Evolutionary conservation across 2,329 filamentous ascomycete genomes (phyloP).

Genomic region (Chrysoporthe deuterocubensis): DNA sequence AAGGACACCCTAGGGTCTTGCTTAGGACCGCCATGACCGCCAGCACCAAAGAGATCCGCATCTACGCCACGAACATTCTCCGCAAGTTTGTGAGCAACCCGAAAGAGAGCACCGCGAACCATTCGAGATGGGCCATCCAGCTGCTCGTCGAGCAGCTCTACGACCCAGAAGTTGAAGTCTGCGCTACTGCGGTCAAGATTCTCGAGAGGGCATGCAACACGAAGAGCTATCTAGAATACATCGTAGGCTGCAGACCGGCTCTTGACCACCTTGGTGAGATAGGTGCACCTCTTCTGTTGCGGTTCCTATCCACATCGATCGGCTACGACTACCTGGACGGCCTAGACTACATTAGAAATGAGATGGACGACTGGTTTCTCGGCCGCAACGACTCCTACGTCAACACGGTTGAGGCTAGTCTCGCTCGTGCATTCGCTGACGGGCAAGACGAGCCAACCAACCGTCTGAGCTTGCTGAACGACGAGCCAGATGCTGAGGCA

Average conservation of each 20-base stretch:
- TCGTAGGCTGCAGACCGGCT: constrained; percentile 93
- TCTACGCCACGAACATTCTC: constrained; percentile 84
- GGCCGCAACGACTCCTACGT: constrained; percentile 98
- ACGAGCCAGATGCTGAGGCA: constrained; percentile 56
- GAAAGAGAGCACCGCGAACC: constrained; percentile 47
- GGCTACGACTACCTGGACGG: constrained; percentile 98
- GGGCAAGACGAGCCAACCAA: constrained; percentile 62
- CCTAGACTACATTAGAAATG: constrained; percentile 96
- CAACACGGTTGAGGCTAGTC: constrained; percentile 88
- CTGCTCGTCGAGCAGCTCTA: constrained; percentile 98
- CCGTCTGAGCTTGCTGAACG: constrained; percentile 63
- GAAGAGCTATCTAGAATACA: constrained; percentile 88
- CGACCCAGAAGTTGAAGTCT: constrained; percentile 95
- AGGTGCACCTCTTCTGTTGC: constrained; percentile 85
- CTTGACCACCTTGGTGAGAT: constrained; percentile 97
- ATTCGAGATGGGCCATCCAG: constrained; percentile 95
- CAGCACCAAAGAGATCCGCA: constrained; percentile 88
- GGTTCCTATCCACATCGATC: constrained; percentile 93
- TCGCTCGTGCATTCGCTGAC: constrained; percentile 82
- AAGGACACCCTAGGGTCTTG: constrained; percentile 88
- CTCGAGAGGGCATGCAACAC: constrained; percentile 96
- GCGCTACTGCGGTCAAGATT: constrained; percentile 94
- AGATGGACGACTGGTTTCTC: constrained; percentile 99
- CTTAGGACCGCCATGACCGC: constrained; percentile 92
- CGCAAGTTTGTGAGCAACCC: constrained; percentile 79